Conservation (phyloP, 2,329 filamentous ascomycete genomes). For the Ustilaginoidea virens region DNA sequence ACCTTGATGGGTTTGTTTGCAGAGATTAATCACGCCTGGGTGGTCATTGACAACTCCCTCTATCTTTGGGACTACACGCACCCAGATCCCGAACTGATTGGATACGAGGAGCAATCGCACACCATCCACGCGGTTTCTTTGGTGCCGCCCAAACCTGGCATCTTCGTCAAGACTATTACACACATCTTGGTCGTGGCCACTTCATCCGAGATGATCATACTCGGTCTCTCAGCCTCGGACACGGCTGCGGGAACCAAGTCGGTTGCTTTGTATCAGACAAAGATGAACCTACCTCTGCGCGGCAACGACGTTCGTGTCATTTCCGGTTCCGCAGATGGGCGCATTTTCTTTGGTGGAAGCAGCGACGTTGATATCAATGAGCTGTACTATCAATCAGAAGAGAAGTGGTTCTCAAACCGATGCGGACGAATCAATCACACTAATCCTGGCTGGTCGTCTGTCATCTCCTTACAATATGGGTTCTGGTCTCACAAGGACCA, state of each 20-base stretch:
- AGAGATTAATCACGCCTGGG: slow-evolving; percentile 88
- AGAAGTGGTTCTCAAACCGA: slow-evolving; percentile 86
- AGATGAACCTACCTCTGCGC: slow-evolving; percentile 64
- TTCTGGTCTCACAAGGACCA: slow-evolving; percentile 34
- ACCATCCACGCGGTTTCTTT: slow-evolving; percentile 86
- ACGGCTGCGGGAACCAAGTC: slow-evolving; percentile 54
- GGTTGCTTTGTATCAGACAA: slow-evolving; percentile 74
- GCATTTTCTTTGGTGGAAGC: slow-evolving; percentile 81
- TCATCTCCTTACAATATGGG: slow-evolving; percentile 35
- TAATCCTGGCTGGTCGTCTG: slow-evolving; percentile 52
- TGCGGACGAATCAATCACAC: slow-evolving; percentile 85
- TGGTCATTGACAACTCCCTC: slow-evolving; percentile 85
- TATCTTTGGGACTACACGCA: slow-evolving; percentile 97
- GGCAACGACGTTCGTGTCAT: slow-evolving; percentile 67
- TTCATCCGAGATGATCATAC: slow-evolving; percentile 64
- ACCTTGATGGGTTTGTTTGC: slow-evolving; percentile 95
- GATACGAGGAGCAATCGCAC: slow-evolving; percentile 78
- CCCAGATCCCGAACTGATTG: slow-evolving; percentile 79
- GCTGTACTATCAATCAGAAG: slow-evolving; percentile 90
- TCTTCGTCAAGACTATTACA: slow-evolving; percentile 75
- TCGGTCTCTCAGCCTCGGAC: slow-evolving; percentile 63
- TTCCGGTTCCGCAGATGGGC: slow-evolving; percentile 65
- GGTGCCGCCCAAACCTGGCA: slow-evolving; percentile 67
- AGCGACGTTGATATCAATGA: slow-evolving; percentile 82
- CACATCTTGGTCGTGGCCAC: slow-evolving; percentile 85